Base-by-base conservation (phyloP, 495 filamentous ascomycete genomes). In the Xylaria telfairii region DNA sequence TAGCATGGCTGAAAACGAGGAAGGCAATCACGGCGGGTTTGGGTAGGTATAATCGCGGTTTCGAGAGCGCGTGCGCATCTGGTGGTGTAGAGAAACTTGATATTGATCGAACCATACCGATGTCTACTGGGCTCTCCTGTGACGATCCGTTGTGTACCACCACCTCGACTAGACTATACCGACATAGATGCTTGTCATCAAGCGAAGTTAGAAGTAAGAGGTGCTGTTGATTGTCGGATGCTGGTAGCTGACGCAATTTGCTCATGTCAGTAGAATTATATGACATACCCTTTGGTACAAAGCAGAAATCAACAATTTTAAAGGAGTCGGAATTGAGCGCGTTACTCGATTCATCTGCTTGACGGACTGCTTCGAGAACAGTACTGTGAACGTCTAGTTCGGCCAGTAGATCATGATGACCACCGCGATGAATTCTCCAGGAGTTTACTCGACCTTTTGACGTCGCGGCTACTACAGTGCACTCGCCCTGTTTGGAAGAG, bases 371-470 rank as follows among this genome's bases (percentile, higher is more conserved):
- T 19, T 72, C 73, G 21, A 82, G 56, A 26, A 85, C 73, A 7
- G 72, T 61, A 28, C 77, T 80, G 46, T 79, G 79, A 26, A 81
- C 65, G 65, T 85, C 83, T 15, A 79, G 72, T 44, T 89, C 87
- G 37, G 84, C 77, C 0, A 90, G 75, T 19, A 83, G 75, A 60
- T 89, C 88, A 68, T 86, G 83, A 47, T 85, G 91, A 34, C 94
- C 94, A 44, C 92, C 91, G 79, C 94, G 91, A 75, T 93, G 93
- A 5, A 97, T 85, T 76, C 92, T 91, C 96, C 96, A 99, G 13
- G 90, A 86, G 68, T 96, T 90, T 17, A 99, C 79, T 37, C 88
- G 81, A 26, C 93, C 94, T 51, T 89, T 88, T 6, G 89, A 85
- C 13, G 93, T 94, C 37, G 89, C 90, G 69, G 94, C 88, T 32